phyloP scores from a whole-genome alignment of 2,329 filamentous ascomycete genomes.

The Beauveria caledonica region DNA sequence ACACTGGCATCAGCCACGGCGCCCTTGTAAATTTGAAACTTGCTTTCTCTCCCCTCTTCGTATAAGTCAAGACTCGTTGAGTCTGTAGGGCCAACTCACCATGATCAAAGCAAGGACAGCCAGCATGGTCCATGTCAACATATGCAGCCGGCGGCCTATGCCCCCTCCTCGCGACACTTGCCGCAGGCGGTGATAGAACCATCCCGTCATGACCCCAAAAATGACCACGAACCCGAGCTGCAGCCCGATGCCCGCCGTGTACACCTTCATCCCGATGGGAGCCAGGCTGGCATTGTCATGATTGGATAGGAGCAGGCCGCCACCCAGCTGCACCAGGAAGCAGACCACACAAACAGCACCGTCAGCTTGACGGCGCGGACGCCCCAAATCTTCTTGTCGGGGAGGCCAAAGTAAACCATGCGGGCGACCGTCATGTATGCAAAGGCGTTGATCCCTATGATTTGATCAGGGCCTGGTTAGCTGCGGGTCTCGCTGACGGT shows the following conservation, averaged over 20 bases:
- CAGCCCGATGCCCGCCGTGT: constrained; percentile 29
- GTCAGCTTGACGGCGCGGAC: constrained; percentile 31
- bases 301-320: constrained; percentile 29
- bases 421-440: constrained; percentile 36
- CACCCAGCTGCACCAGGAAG: constrained; percentile 36
- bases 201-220: constrained; percentile 27
- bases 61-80: no score
- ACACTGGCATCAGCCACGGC: constrained; percentile 5
- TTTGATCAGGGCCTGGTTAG: neutral
- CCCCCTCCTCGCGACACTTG: constrained; percentile 15
- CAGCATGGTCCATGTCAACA: constrained; percentile 27
- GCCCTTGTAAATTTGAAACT: no score
- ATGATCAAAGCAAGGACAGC: constrained; percentile 27
- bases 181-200: constrained; percentile 25
- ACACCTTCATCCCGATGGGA: constrained; percentile 29
- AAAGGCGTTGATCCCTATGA: constrained; percentile 34
- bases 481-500: neutral
- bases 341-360: constrained; percentile 38
- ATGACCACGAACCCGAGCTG: constrained; percentile 31
- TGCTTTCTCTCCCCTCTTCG: no score
- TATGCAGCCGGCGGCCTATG: constrained; percentile 23
- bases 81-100: constrained; percentile 18
- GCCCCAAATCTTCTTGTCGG: constrained; percentile 28
- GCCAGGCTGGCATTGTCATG: constrained; percentile 20
- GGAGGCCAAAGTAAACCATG: constrained; percentile 30